Evolutionary conservation across 495 filamentous ascomycete genomes (phyloP).

Genomic region (Hypoxylon lenormandii): DNA sequence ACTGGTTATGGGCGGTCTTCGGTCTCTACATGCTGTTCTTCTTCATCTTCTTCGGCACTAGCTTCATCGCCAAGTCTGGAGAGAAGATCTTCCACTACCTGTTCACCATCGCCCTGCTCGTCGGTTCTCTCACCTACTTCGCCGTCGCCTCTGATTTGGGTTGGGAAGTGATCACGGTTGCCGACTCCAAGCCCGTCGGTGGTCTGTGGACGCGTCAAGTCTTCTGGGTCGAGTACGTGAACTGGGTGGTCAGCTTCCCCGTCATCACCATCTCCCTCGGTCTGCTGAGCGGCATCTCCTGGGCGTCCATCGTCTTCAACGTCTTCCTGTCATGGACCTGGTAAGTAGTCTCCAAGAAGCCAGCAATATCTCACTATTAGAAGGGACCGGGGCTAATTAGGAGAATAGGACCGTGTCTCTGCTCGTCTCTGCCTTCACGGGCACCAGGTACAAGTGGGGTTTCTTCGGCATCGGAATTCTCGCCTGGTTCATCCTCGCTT

Average conservation of each 20-base stretch:
- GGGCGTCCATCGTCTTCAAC: constrained; percentile 62
- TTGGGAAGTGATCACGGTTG: constrained; percentile 50
- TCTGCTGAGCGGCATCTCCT: constrained; percentile 58
- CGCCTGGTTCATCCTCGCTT: constrained; percentile 53
- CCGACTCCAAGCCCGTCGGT: constrained; percentile 48
- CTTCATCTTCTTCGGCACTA: constrained; percentile 53
- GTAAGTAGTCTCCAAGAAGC: constrained; percentile 34
- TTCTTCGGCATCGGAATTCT: constrained; percentile 62
- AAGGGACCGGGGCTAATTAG: constrained; percentile 13
- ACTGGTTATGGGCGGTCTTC: constrained; percentile 62
- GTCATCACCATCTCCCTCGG: constrained; percentile 57
- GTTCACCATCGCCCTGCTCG: constrained; percentile 62
- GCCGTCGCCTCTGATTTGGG: constrained; percentile 61
- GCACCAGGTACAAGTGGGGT: constrained; percentile 64
- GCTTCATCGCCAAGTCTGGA: constrained; percentile 55
- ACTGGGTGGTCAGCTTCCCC: constrained; percentile 63
- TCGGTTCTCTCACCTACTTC: constrained; percentile 61
- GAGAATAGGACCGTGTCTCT: constrained; percentile 56
- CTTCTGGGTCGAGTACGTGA: constrained; percentile 65
- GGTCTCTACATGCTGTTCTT: constrained; percentile 59
- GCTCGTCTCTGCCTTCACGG: constrained; percentile 58
- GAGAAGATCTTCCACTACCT: constrained; percentile 68
- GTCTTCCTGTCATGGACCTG: constrained; percentile 60
- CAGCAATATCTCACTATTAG: neutral
- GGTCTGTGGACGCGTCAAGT: constrained; percentile 57